phyloP scores from a whole-genome alignment of 148 eudicot genomes.

The Limonium bicolor region DNA sequence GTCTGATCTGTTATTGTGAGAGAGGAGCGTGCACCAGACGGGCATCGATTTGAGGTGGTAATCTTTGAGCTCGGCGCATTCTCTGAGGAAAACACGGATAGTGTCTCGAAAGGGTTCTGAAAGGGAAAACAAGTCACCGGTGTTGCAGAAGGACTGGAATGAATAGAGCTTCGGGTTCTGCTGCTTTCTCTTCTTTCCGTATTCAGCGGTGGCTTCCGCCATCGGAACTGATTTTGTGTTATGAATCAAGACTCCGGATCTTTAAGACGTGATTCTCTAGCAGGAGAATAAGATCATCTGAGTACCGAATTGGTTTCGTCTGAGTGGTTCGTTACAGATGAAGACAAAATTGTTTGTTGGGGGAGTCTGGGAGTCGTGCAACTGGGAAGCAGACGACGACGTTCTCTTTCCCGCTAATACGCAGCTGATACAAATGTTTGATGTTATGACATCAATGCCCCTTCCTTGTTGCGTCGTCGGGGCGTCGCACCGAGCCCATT shows the following conservation, averaged over 20 bases:
- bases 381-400: too few relatives aligned
- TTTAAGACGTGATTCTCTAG: too few relatives aligned
- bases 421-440: too few relatives aligned
- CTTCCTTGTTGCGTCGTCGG: too few relatives aligned
- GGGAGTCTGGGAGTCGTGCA: too few relatives aligned
- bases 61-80: slow-evolving; percentile 27
- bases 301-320: too few relatives aligned
- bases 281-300: too few relatives aligned
- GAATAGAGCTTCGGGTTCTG: slow-evolving; percentile 21
- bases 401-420: too few relatives aligned
- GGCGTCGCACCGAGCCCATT: too few relatives aligned
- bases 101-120: slow-evolving; percentile 41
- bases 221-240: slow-evolving; percentile 4
- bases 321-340: too few relatives aligned
- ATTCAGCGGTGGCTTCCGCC: slow-evolving; percentile 16
- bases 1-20: slow-evolving; percentile 16
- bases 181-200: slow-evolving; percentile 23
- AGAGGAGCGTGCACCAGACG: slow-evolving; percentile 45
- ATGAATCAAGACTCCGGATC: slow-evolving; percentile 2
- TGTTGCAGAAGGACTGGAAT: slow-evolving; percentile 16
- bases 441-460: too few relatives aligned
- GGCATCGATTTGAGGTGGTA: slow-evolving; percentile 19
- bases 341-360: too few relatives aligned
- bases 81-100: slow-evolving; percentile 31
- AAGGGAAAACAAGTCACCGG: slow-evolving; percentile 9